Percentiles rank a stretch among this genome's conserved stretches.
Evolutionary conservation across 495 filamentous ascomycete genomes (phyloP).

Genomic region (Viridothelium virens): DNA sequence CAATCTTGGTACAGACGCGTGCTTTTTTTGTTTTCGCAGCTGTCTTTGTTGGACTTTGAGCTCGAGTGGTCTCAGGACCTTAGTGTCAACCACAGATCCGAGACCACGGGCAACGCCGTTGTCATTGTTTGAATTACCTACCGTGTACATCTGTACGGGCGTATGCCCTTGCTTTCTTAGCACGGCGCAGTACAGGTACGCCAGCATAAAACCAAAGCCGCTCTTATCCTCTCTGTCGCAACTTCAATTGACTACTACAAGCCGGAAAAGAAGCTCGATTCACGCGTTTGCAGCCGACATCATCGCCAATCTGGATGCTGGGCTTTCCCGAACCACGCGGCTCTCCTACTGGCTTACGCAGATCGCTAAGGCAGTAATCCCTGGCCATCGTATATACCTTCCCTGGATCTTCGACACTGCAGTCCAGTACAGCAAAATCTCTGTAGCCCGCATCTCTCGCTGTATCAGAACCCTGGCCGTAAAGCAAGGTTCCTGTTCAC

Average conservation of each 20-base stretch:
- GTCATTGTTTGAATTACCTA: constrained; percentile 2
- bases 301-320: background rate
- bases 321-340: constrained; percentile 7
- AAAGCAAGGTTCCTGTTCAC: background rate
- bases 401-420: background rate
- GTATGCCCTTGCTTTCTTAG: background rate
- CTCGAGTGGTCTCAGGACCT: background rate
- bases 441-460: constrained; percentile 7
- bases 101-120: background rate
- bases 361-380: background rate
- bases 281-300: background rate
- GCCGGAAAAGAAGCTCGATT: background rate
- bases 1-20: background rate
- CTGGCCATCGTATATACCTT: background rate
- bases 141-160: background rate
- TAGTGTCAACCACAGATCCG: background rate
- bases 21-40: background rate
- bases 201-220: background rate
- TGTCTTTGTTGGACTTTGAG: background rate
- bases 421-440: constrained; percentile 7
- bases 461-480: constrained; percentile 5
- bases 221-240: background rate
- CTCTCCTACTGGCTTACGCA: background rate
- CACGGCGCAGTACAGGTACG: background rate
- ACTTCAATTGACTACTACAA: background rate